Base-by-base conservation (phyloP, 192 early-diverging fungal species). In the Coemansia furcata region DNA sequence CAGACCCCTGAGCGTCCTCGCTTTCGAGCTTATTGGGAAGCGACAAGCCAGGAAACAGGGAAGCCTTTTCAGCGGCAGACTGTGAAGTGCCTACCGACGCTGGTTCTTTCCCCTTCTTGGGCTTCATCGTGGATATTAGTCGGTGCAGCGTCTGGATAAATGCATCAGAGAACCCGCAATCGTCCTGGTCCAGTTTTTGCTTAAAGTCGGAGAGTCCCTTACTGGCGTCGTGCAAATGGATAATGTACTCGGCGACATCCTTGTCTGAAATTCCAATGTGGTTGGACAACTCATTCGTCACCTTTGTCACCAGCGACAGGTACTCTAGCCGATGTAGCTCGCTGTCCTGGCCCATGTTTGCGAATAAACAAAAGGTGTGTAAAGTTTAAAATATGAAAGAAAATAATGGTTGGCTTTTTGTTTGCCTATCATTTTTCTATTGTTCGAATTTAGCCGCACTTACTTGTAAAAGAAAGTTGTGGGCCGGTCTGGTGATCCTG, bases 241-340 rank as follows among this genome's bases (percentile, higher is more conserved):
- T 89, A 46, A 99, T 86, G 68, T 92, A 99, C 69, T 99, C 97
- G 62, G 97, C 94, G 54, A 91, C 71, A 29, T 88, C 88, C 75
- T 93, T 95, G 84, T 98, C 96, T 42, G 91, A 88, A 66, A 97
- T 85, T 9, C 93, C 93, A 37, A 86, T 91, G 71, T 99, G 97
- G 81, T 98, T 98, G 23, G 89, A 83, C 21, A 99, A 83, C 82
- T 99, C 97, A 62, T 86, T 92, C 37, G 92, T 86, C 46, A 99
- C 89, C 77, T 95, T 95, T 68, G 89, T 88, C 8, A 99, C 92
- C 39, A 98, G 80, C 46, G 93, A 92, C 62, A 97, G 86, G 62
- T 91, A 87, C 74, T 96, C 97, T 19, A 98, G 87, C 70, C 91
- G 84, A 65, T 90, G 84, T 61, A 97, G 72, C 54, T 74, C 78